Percentiles rank a stretch among this genome's conserved stretches.
Evolutionary conservation across 2,329 filamentous ascomycete genomes (phyloP).

Genomic region (Aspergillus fumigatiaffinis): DNA sequence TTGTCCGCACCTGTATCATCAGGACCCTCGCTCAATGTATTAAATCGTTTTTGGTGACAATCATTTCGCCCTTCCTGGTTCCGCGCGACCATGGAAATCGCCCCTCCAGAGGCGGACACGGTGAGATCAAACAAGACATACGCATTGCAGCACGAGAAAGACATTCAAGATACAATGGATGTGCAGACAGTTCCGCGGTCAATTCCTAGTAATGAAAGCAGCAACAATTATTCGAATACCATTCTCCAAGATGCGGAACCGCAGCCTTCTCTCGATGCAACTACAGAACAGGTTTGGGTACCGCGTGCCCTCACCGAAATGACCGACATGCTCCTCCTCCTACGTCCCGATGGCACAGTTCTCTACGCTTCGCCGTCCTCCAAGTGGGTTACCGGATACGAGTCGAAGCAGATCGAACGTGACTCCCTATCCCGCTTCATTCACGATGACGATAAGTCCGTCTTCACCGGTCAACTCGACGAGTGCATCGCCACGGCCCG

Average conservation of each 20-base stretch:
- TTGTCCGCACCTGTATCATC: neutral
- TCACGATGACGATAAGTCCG: slow-evolving; percentile 77
- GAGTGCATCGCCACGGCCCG: slow-evolving; percentile 82
- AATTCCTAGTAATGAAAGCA: slow-evolving; percentile 9
- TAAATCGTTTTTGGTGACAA: neutral
- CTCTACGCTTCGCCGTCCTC: slow-evolving; percentile 81
- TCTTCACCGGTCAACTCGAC: slow-evolving; percentile 84
- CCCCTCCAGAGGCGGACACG: neutral
- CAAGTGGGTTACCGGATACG: slow-evolving; percentile 70
- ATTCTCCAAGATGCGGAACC: slow-evolving; percentile 9
- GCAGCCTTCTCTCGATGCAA: slow-evolving; percentile 50
- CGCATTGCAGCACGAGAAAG: slow-evolving; percentile 7
- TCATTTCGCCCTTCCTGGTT: neutral
- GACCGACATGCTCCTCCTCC: slow-evolving; percentile 81
- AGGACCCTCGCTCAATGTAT: neutral
- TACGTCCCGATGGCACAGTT: slow-evolving; percentile 79
- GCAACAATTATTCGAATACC: neutral
- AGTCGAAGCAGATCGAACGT: slow-evolving; percentile 65
- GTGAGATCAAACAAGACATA: neutral
- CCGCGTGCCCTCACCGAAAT: slow-evolving; percentile 86
- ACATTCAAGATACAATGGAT: slow-evolving; percentile 6
- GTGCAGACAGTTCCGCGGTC: slow-evolving; percentile 10
- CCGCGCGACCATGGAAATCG: neutral
- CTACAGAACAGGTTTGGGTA: slow-evolving; percentile 72
- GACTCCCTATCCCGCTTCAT: slow-evolving; percentile 76